Conservation (phyloP, 768 basidiomycete genomes). For the Russula earlei region DNA sequence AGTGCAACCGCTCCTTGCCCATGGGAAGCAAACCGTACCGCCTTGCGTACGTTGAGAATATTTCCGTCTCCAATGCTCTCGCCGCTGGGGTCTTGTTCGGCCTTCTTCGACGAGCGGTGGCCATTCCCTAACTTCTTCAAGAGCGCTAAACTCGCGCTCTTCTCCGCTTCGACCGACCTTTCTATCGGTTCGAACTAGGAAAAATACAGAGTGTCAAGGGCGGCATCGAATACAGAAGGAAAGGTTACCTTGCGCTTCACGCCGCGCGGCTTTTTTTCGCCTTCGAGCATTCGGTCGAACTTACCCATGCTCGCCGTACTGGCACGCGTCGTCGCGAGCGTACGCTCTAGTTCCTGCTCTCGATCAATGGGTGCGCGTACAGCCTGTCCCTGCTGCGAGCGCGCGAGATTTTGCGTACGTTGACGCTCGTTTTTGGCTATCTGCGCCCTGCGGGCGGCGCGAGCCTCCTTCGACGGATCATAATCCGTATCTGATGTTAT, state of each 20-base stretch:
- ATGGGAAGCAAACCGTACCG: slow-evolving; percentile 19
- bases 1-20: slow-evolving; percentile 15
- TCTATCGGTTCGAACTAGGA: slow-evolving; percentile 80
- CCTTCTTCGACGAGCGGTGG: slow-evolving; percentile 7
- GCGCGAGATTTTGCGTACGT: slow-evolving; percentile 58
- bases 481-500: slow-evolving; percentile 53
- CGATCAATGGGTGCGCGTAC: slow-evolving; percentile 36
- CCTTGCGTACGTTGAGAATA: slow-evolving; percentile 20
- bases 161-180: slow-evolving; percentile 53
- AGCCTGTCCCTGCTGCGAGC: slow-evolving; percentile 34
- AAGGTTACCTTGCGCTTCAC: slow-evolving; percentile 79
- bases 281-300: slow-evolving; percentile 84
- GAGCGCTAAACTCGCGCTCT: slow-evolving; percentile 62
- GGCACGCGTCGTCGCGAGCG: slow-evolving; percentile 61
- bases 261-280: slow-evolving; percentile 82
- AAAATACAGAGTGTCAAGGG: not conserved
- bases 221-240: not conserved
- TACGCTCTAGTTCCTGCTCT: slow-evolving; percentile 66
- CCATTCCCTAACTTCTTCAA: slow-evolving; percentile 51
- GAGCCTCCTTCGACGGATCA: slow-evolving; percentile 70
- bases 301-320: slow-evolving; percentile 95
- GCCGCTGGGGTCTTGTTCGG: not conserved
- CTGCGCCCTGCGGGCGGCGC: slow-evolving; percentile 70
- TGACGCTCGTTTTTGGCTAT: slow-evolving; percentile 81
- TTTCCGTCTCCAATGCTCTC: not conserved